Evolutionary conservation across 116 monocot genomes (phyloP), one percentile per base, ranked within the genome.

Genomic region (Cymodocea nodosa): DNA sequence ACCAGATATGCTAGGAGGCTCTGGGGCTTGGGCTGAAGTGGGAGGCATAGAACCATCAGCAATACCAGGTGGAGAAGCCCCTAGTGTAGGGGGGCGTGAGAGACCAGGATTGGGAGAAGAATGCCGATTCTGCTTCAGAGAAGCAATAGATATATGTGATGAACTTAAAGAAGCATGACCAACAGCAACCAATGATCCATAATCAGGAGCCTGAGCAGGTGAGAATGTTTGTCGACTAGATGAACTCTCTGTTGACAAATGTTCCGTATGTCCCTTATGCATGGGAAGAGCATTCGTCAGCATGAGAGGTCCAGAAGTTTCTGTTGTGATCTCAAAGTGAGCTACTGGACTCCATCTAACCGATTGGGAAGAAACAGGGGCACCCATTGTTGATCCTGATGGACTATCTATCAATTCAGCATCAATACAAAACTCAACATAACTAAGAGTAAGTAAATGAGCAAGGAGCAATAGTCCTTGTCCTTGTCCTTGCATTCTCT

Each of bases 1-100:
- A 93, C 93, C 89, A 50, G 83, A 73, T 53, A 57, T 59, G 66
- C 75, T 81, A 64, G 79, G 85, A 69, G 83, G 70, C 59, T 75
- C 51, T 17, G 89, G 89, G 35, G 88, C 82, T 57, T 83, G 59
- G 14, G 76, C 81, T 40, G 78, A 70, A 51, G 70, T 63, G 52
- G 78, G 71, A 64, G 85, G 74, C 60, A 79, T 74, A 3, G 81
- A 75, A 50, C 79, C 85, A 50, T 73, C 77, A 76, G 75, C 79
- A 22, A 72, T 74, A 71, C 74, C 65, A 44, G 64, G 53, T 15
- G 83, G 73, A 44, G 68, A 65, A 70, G 71, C 63, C n/a, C 76
- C 59, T 56, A 63, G 70, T 19, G 37, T 50, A 22, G 71, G 75
- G 23, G 79, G 69, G 68, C 73, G 77, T 22, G 58, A 55, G 64